Evolutionary conservation across 192 early-diverging fungal species (phyloP).

Genomic region (Spinellus fusiger): DNA sequence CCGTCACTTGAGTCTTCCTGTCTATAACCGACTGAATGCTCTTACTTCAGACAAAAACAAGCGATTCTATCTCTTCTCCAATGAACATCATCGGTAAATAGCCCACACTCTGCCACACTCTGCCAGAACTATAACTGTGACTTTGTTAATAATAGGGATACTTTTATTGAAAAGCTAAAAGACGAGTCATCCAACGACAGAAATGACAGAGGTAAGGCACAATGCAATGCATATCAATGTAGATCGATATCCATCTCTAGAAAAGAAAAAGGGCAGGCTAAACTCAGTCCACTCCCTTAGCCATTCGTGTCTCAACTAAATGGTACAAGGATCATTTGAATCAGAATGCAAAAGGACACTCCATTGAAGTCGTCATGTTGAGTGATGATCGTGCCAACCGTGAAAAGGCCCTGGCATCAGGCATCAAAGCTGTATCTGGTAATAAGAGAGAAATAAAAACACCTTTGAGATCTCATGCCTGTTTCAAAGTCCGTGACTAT

Average conservation of each 20-base stretch:
- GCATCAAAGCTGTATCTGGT: constrained; percentile 66
- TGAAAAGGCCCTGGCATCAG: constrained; percentile 55
- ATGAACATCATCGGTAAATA: constrained; percentile 78
- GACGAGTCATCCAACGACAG: constrained; percentile 91
- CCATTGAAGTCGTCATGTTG: constrained; percentile 62
- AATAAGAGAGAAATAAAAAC: background rate
- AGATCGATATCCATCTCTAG: no score
- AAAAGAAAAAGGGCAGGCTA: background rate
- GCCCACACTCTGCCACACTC: background rate
- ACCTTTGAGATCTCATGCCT: background rate
- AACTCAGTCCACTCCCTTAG: constrained; percentile 25
- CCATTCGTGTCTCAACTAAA: constrained; percentile 76
- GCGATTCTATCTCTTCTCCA: constrained; percentile 90
- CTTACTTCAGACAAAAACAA: constrained; percentile 69
- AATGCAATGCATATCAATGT: no score
- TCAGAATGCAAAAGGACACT: constrained; percentile 12
- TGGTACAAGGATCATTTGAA: constrained; percentile 83
- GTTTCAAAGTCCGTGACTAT: constrained; percentile 65
- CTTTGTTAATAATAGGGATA: constrained; percentile 46
- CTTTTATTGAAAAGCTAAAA: constrained; percentile 74
- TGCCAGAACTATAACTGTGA: background rate
- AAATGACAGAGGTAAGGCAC: constrained; percentile 74
- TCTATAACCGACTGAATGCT: constrained; percentile 74
- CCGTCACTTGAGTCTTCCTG: constrained; percentile 69
- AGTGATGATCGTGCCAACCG: constrained; percentile 90